These are phyloP conservation scores for Metschnikowia continentalis DNA, from an alignment of 805 yeast species.

Conservation along the genomic window DNA sequence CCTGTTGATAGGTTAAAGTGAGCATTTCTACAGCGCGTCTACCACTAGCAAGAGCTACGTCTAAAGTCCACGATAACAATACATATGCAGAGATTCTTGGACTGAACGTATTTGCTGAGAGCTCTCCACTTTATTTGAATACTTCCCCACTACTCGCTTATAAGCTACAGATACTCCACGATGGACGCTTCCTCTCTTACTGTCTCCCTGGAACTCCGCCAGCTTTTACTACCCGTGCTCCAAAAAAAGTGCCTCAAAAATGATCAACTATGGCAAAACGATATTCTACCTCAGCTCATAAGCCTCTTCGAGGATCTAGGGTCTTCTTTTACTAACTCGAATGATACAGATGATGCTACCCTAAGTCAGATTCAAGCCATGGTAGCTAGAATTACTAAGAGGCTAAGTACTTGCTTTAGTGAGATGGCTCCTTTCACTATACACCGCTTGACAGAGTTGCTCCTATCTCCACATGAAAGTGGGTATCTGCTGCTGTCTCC, in stretches of 20 bases:
- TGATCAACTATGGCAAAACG: slow-evolving; percentile 13
- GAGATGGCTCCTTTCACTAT: slow-evolving; percentile 19
- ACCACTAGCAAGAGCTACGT: not conserved
- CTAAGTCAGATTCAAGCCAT: slow-evolving; percentile 5
- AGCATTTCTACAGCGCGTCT: slow-evolving; percentile 1
- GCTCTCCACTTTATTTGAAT: not conserved
- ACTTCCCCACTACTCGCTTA: not conserved
- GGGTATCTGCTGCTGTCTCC: slow-evolving; percentile 14
- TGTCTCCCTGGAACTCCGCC: slow-evolving; percentile 4
- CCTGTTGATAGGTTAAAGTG: not conserved
- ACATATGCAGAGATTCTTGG: not conserved
- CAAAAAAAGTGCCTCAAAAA: slow-evolving; percentile 8
- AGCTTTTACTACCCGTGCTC: slow-evolving; percentile 10
- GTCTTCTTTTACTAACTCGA: slow-evolving; percentile 5
- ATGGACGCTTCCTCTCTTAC: not conserved
- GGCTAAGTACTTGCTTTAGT: slow-evolving; percentile 26
- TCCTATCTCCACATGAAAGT: slow-evolving; percentile 12
- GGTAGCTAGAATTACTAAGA: slow-evolving; percentile 5
- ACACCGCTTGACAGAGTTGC: slow-evolving; percentile 16
- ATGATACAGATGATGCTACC: slow-evolving; percentile 9
- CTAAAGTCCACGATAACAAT: not conserved
- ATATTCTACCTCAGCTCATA: slow-evolving; percentile 9
- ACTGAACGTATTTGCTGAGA: not conserved
- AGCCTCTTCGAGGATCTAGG: slow-evolving; percentile 6
- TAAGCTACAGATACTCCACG: not conserved